Evolutionary conservation across 768 basidiomycete genomes (phyloP), one percentile per base, ranked within the genome.

Genomic region (Rossbeevera mucosa): DNA sequence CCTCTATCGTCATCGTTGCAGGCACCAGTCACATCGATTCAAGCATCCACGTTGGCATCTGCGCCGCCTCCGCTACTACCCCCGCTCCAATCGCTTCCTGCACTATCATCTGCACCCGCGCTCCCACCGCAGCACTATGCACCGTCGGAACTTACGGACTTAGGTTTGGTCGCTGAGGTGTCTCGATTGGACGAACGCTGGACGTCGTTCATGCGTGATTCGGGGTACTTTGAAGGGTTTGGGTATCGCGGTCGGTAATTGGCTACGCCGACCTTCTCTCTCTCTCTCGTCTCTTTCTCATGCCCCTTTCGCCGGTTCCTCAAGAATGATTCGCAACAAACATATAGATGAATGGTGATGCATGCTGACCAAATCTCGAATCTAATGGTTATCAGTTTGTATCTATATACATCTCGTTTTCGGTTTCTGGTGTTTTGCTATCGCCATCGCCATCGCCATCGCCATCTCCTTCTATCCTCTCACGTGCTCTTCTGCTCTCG

Each of bases 121-220:
- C 44, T n/a, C 5, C n/a, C n/a, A 3, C 44, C 44, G 13, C 53
- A 47, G 20, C 25, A 53, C 6, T 52, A 58, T 7, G 61, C 70
- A 16, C 64, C 70, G 24, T 60, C 74, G 16, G 81, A 82, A 48
- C 68, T 86, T 16, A 77, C 80, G 0, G 76, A 81, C 50, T 73
- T 87, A 4, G 86, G 86, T 7, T 68, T 87, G 22, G 81, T 81
- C 5, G 71, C 82, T 9, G 71, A 79, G 21, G 77, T 77, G 53
- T 79, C 80, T 41, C 69, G 79, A 31, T 59, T 83, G 33, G 80
- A 80, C 47, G 79, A 80, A 59, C 70, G 80, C 21, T 84, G 82
- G 82, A 76, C 76, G 50, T 77, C 76, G 25, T 83, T 84, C 59
- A 80, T 84, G 80, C 76, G 78, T 21, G 77, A 82, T 50, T 79